Percentiles rank a stretch among this genome's conserved stretches.
phyloP scores from a whole-genome alignment of 2,329 filamentous ascomycete species.

The Sclerotinia nivalis region DNA sequence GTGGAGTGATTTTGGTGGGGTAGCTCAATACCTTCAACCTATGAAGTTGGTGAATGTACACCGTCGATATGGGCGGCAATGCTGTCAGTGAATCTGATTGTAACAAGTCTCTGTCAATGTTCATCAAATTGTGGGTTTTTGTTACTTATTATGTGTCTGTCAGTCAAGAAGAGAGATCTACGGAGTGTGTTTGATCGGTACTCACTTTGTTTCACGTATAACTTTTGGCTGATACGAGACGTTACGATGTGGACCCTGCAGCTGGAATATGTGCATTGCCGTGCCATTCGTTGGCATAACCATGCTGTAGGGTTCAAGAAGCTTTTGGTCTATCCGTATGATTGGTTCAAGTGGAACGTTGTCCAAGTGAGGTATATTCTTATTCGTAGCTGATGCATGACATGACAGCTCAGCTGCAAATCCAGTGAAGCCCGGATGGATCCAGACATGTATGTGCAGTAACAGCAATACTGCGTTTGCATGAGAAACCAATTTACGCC shows the following conservation, averaged over 20 bases:
- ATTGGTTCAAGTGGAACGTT: not conserved
- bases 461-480: not conserved
- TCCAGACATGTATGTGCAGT: not conserved
- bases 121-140: not conserved
- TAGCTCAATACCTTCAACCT: not conserved
- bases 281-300: slow-evolving; percentile 6
- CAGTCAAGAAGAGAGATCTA: not conserved
- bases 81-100: not conserved
- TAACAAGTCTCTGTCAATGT: not conserved
- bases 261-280: not conserved
- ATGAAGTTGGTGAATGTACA: slow-evolving; percentile 9
- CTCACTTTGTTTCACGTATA: not conserved
- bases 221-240: slow-evolving; percentile 8
- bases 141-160: not conserved
- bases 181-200: not conserved
- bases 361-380: not conserved
- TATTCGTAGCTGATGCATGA: slow-evolving; percentile 7
- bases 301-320: slow-evolving; percentile 10
- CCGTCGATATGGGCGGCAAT: slow-evolving; percentile 9
- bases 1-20: slow-evolving; percentile 16
- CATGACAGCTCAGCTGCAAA: slow-evolving; percentile 15
- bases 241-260: slow-evolving; percentile 18
- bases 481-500: not conserved
- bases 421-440: not conserved
- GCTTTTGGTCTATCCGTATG: not conserved